phyloP scores from a whole-genome alignment of 352 stramenopile genomes.

The Phytophthora ohioensis region DNA sequence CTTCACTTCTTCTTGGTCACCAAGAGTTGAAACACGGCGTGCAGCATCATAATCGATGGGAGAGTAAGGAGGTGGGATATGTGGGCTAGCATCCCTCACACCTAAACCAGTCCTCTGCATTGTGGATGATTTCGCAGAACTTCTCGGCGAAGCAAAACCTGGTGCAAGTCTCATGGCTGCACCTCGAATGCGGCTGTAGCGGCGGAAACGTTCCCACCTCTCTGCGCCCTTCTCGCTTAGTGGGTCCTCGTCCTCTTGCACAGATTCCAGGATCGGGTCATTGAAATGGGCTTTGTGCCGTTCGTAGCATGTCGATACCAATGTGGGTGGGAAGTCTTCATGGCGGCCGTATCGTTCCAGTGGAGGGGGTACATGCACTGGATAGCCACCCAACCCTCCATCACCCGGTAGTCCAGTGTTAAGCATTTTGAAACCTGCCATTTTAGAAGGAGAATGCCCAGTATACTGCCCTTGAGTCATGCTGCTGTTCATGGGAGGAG shows the following conservation, averaged over 20 bases:
- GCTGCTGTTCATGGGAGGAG: constrained; percentile 26
- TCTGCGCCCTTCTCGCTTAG: constrained; percentile 79
- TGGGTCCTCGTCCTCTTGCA: constrained; percentile 79
- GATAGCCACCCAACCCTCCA: constrained; percentile 13
- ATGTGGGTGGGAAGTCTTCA: constrained; percentile 55
- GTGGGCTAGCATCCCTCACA: constrained; percentile 20
- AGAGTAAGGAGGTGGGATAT: constrained; percentile 39
- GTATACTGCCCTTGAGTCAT: constrained; percentile 36
- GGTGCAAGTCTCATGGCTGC: constrained; percentile 67
- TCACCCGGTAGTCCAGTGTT: constrained; percentile 16
- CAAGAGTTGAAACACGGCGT: constrained; percentile 31
- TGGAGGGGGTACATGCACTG: constrained; percentile 24
- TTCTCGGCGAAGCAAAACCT: constrained; percentile 55
- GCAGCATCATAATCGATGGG: constrained; percentile 42
- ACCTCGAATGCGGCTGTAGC: constrained; percentile 71
- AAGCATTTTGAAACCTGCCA: constrained; percentile 22
- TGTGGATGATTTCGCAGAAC: constrained; percentile 23
- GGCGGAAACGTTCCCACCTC: constrained; percentile 66
- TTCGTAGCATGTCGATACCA: constrained; percentile 76
- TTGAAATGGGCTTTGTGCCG: constrained; percentile 79
- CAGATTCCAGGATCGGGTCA: constrained; percentile 65
- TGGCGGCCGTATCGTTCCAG: constrained; percentile 58
- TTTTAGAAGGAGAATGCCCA: constrained; percentile 20
- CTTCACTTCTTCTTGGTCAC: constrained; percentile 75
- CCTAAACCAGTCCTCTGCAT: constrained; percentile 12